These are phyloP conservation scores for Pneumocystis jirovecii DNA, from an alignment of 1,139 yeast genomes.

Conservation along the genomic window DNA sequence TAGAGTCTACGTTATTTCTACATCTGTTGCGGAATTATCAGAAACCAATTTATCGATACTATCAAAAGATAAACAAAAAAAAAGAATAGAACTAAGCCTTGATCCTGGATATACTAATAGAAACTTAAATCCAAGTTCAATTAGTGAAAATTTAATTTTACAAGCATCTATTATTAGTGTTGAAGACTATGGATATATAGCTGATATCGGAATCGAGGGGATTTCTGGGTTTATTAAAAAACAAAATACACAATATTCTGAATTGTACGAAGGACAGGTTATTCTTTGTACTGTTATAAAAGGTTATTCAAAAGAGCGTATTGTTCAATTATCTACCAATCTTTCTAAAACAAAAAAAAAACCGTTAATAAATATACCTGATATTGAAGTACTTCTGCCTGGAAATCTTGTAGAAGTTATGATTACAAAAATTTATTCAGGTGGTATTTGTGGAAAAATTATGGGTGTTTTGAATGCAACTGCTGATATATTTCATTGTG, in stretches of 20 bases:
- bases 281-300: constrained; percentile 22
- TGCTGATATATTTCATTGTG: constrained; percentile 51
- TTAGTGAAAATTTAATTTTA: constrained; percentile 43
- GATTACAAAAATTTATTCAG: constrained; percentile 38
- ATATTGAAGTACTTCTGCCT: constrained; percentile 66
- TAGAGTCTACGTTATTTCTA: constrained; percentile 23
- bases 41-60: constrained; percentile 4
- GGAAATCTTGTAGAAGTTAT: constrained; percentile 69
- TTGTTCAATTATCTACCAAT: constrained; percentile 8
- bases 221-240: constrained; percentile 50
- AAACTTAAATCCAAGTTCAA: constrained; percentile 48
- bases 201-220: constrained; percentile 49
- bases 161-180: constrained; percentile 67
- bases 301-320: constrained; percentile 5
- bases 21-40: constrained; percentile 44
- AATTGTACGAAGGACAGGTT: constrained; percentile 32
- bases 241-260: constrained; percentile 27
- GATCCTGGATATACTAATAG: constrained; percentile 65
- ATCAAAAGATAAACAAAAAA: constrained; percentile 24
- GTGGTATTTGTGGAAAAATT: constrained; percentile 44
- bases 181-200: constrained; percentile 81
- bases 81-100: constrained; percentile 54
- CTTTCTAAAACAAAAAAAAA: constrained; percentile 4
- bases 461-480: constrained; percentile 67
- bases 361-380: constrained; percentile 14